Conservation (phyloP, 768 basidiomycete species). For the Boletus pseudo-olivaceus region DNA sequence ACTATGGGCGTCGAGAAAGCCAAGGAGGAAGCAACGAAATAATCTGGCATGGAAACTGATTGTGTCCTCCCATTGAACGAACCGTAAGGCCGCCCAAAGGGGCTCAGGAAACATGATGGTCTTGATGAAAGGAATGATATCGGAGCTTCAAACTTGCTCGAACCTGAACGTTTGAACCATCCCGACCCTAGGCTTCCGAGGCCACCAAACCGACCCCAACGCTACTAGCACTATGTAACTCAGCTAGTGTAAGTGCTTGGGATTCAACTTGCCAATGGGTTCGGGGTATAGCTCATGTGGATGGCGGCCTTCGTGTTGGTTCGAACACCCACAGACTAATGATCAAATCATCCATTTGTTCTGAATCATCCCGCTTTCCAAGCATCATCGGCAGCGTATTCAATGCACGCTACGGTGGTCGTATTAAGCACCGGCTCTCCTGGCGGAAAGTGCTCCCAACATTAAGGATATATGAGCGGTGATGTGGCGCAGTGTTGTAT, state of each 20-base stretch:
- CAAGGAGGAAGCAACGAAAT: conserved; percentile 12
- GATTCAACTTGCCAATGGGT: too few relatives aligned
- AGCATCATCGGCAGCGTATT: not conserved
- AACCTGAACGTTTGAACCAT: not conserved
- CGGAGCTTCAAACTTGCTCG: conserved; percentile 12
- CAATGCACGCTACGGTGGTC: not conserved
- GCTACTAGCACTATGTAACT: too few relatives aligned
- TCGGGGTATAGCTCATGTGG: not conserved
- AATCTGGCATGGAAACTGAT: conserved; percentile 10
- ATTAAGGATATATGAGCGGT: not conserved
- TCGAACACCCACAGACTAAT: not conserved
- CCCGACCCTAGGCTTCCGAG: not conserved
- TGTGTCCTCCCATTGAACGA: conserved; percentile 14
- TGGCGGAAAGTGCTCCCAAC: not conserved
- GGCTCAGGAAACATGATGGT: not conserved
- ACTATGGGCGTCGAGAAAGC: not conserved
- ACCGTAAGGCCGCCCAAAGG: not conserved
- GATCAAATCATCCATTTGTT: not conserved
- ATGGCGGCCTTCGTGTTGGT: not conserved
- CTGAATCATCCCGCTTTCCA: not conserved
- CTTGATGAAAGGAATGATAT: not conserved
- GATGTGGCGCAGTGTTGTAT: not conserved
- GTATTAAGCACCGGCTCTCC: not conserved
- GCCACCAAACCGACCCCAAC: not conserved
- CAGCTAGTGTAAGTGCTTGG: not conserved